Percentiles rank a stretch among this genome's conserved stretches.
phyloP scores from a whole-genome alignment of 768 basidiomycete genomes.

The Boletus rubroflammeus region DNA sequence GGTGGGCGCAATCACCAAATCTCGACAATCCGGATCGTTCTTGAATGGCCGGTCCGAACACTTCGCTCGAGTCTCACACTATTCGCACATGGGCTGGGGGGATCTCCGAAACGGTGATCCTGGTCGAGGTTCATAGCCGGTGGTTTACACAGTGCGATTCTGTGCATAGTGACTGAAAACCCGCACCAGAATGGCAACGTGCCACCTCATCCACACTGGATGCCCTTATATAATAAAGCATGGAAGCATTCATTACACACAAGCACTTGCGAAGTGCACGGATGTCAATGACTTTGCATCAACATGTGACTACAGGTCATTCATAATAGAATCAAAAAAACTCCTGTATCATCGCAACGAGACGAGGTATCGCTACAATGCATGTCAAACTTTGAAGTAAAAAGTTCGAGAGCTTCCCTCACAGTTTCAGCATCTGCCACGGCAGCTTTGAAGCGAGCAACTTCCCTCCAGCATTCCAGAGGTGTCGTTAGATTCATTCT shows the following conservation, averaged over 20 bases:
- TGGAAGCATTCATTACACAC: background rate
- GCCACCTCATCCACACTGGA: background rate
- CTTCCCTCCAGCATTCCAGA: slow-evolving; percentile 74
- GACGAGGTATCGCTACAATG: slow-evolving; percentile 56
- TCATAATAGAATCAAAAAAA: background rate
- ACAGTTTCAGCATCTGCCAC: slow-evolving; percentile 72
- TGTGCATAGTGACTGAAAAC: background rate
- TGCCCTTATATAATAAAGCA: background rate
- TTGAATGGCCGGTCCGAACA: slow-evolving; percentile 2
- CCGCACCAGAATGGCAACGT: background rate
- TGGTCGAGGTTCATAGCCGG: background rate
- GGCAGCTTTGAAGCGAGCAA: slow-evolving; percentile 62
- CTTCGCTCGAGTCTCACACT: background rate
- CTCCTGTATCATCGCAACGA: slow-evolving; percentile 42
- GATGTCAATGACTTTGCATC: background rate
- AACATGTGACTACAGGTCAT: background rate
- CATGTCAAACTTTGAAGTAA: slow-evolving; percentile 10
- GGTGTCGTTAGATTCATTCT: slow-evolving; percentile 47
- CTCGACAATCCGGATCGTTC: background rate
- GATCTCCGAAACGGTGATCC: background rate
- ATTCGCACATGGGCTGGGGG: background rate
- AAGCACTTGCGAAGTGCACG: background rate
- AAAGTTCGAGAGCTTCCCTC: slow-evolving; percentile 12
- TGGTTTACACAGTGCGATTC: background rate
- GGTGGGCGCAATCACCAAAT: slow-evolving; percentile 21